These are phyloP conservation scores for Trichoderma lentiforme DNA, from an alignment of 2,329 filamentous ascomycete species.

Conservation along the genomic window DNA sequence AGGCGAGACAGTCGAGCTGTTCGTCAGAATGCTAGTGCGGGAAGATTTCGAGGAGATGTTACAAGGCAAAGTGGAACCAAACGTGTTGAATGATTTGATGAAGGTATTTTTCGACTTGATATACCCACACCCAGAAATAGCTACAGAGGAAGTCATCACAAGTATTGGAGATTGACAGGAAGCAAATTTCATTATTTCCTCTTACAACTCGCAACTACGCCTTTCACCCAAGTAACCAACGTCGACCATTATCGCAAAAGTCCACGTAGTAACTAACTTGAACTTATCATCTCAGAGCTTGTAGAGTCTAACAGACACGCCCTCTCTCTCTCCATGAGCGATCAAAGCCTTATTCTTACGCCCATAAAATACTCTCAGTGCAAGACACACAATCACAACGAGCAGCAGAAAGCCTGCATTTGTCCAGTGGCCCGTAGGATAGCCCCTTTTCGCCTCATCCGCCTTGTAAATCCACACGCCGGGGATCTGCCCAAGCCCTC, in stretches of 20 bases:
- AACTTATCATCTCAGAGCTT: slow-evolving; percentile 31
- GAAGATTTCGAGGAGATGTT: too few species aligned
- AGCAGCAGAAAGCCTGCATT: slow-evolving; percentile 60
- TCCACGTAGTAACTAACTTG: too few species aligned
- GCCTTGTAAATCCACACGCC: slow-evolving; percentile 73
- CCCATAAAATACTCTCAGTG: slow-evolving; percentile 55
- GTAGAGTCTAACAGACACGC: slow-evolving; percentile 38
- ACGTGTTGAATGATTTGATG: too few species aligned
- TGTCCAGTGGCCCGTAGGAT: slow-evolving; percentile 68
- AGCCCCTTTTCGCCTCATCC: slow-evolving; percentile 56
- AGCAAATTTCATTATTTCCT: neutral
- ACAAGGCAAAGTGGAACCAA: too few species aligned
- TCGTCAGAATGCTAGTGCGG: too few species aligned
- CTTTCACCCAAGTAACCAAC: neutral
- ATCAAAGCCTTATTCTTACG: slow-evolving; percentile 40
- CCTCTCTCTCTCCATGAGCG: slow-evolving; percentile 29
- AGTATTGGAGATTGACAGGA: neutral
- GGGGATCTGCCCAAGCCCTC: slow-evolving; percentile 66
- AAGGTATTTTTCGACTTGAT: too few species aligned
- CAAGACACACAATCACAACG: slow-evolving; percentile 52
- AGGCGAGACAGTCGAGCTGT: too few species aligned
- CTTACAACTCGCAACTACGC: neutral
- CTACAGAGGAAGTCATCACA: neutral
- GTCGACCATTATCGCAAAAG: neutral
- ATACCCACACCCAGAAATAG: too few species aligned